Conservation (phyloP, 2,329 filamentous ascomycete genomes). For the Diaporthe sp. region DNA sequence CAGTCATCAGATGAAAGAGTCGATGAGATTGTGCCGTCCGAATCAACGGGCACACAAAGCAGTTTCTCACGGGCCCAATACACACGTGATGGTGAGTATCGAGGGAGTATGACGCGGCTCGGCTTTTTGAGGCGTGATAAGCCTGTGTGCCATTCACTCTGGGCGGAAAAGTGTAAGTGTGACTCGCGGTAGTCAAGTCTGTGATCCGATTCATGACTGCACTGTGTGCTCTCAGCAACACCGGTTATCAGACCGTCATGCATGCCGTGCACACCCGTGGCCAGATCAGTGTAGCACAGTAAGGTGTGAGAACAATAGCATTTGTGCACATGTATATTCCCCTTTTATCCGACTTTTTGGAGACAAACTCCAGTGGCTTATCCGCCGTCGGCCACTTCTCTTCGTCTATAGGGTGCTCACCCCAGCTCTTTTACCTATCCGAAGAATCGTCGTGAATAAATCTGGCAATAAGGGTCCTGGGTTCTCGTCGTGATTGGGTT, state of each 20-base stretch:
- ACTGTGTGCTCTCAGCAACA: neutral
- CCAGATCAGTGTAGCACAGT: neutral
- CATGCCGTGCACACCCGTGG: neutral
- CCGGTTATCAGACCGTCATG: fast-evolving
- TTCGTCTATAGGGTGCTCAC: no score
- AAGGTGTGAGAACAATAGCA: fast-evolving
- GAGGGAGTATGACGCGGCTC: neutral
- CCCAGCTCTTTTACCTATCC: no score
- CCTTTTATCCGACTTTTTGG: neutral
- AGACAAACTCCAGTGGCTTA: no score
- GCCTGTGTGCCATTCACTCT: neutral
- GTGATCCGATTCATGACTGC: neutral
- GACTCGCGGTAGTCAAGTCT: neutral
- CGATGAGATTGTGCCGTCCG: neutral
- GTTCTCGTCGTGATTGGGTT: fast-evolving
- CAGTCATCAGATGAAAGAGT: neutral
- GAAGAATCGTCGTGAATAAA: neutral
- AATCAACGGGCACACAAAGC: neutral
- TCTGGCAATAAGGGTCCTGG: no score
- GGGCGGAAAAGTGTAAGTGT: neutral
- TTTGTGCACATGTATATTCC: fast-evolving
- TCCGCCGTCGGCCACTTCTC: no score
- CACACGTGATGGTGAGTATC: fast-evolving
- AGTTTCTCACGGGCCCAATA: no score
- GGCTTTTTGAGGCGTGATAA: fast-evolving